These are phyloP conservation scores for Saksenaea oblongispora DNA, from an alignment of 371 early-diverging fungal species.

Conservation along the genomic window DNA sequence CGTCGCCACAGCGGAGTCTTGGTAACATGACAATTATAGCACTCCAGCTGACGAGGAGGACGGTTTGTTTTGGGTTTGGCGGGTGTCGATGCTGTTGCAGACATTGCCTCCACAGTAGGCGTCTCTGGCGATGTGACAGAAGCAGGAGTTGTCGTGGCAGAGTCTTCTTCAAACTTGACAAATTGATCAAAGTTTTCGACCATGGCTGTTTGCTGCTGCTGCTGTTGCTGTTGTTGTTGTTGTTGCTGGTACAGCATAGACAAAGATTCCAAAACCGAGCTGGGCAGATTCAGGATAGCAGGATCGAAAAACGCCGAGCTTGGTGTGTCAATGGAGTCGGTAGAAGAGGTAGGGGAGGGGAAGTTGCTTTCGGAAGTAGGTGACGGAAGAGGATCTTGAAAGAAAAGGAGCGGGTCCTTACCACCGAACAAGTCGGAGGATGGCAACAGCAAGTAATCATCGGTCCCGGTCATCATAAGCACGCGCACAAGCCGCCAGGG, in stretches of 20 bases:
- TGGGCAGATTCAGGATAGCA: conserved; percentile 23
- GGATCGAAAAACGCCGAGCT: background rate
- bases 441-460: conserved; percentile 29
- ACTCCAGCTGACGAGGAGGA: conserved; percentile 68
- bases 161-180: conserved; percentile 35
- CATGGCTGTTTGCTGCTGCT: background rate
- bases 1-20: conserved; percentile 86
- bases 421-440: conserved; percentile 21
- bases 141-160: conserved; percentile 1
- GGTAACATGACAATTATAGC: conserved; percentile 80
- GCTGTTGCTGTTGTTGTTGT: background rate
- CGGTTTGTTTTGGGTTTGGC: conserved; percentile 25
- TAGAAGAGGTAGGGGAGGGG: conserved; percentile 32
- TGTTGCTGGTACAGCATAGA: conserved; percentile 12
- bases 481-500: conserved; percentile 5
- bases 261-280: conserved; percentile 18
- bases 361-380: conserved; percentile 23
- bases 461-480: conserved; percentile 23
- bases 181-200: conserved; percentile 37
- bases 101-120: conserved; percentile 7
- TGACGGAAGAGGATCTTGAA: conserved; percentile 22
- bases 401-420: conserved; percentile 29
- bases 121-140: conserved; percentile 3
- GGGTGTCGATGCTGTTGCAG: conserved; percentile 4
- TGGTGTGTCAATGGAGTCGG: conserved; percentile 29